Base-by-base conservation (phyloP, 441 rosid genomes). In the Cnidoscolus chayamansa region DNA sequence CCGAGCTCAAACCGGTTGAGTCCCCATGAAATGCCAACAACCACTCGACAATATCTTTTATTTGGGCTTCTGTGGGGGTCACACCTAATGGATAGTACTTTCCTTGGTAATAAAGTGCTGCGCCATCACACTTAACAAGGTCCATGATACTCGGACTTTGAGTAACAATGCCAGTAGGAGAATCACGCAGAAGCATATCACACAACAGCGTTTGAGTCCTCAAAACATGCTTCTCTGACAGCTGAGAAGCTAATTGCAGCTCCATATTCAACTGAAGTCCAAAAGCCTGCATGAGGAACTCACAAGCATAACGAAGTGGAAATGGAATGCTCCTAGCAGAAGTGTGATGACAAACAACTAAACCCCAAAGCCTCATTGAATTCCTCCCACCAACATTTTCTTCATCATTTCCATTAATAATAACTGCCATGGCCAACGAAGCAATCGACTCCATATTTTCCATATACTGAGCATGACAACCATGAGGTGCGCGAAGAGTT, bases 241-340 rank as follows among this genome's bases (percentile, higher is more conserved):
- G 19, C 68, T 90, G 99, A 59, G 94, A 75, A 0, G 93, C 96
- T 79, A 94, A 81, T 73, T 94, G 99, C 87, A 94, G 80, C 71
- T 94, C 99, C 99, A 92, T 92, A 84, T 92, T 94, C 82, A 94
- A 74, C 63, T 94, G 99, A 72, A 94, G 90, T 43, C 96, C 99
- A 63, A 94, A 92, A 5, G 99, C 97, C 78, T 94, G 99, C 99
- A 94, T 94, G 16, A 94, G 77, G 78, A 94, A 94, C 86, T 92
- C 99, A 70, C 98, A 94, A 19, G 97, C 99, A 70, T 94, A 92
- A 72, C 99, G 90, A 17, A 92, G 83, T 19, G 97, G 98, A 76
- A 94, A 94, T 0, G 96, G 93, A 60, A 94, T 90, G 77, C 90
- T 86, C 74, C 97, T 85, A 56, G 98, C 81, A 7, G 97, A 90